These are phyloP conservation scores for Rhododendron molle DNA, from an alignment of 148 eudicot species.

Conservation along the genomic window DNA sequence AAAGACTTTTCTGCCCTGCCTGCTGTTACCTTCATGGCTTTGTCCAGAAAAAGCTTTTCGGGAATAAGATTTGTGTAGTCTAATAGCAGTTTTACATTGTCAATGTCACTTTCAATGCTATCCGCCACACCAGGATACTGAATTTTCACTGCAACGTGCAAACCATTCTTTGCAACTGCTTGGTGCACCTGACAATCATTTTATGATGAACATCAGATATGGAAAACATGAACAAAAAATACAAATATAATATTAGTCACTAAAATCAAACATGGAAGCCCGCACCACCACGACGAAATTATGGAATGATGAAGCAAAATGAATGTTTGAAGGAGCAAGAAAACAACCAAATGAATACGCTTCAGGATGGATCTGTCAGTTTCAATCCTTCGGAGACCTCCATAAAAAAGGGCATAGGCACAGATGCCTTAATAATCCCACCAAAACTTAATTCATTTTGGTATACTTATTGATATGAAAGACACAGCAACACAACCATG, in stretches of 20 bases:
- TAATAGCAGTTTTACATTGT: conserved; percentile 73
- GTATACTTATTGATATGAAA: background rate
- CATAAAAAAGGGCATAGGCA: background rate
- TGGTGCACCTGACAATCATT: conserved; percentile 59
- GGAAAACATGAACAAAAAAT: background rate
- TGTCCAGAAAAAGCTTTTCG: conserved; percentile 77
- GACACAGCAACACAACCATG: background rate
- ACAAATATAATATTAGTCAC: background rate
- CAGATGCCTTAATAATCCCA: background rate
- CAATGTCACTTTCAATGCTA: conserved; percentile 98
- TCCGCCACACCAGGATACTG: conserved; percentile 98
- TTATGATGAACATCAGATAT: conserved; percentile 5
- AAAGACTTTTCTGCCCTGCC: background rate
- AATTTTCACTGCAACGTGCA: conserved; percentile 86
- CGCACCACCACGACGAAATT: background rate
- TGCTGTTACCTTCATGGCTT: conserved; percentile 71
- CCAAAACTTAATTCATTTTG: background rate
- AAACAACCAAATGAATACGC: background rate
- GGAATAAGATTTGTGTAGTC: conserved; percentile 84
- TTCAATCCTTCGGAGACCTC: background rate
- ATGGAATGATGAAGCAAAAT: background rate
- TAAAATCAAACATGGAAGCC: background rate
- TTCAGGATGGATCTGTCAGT: background rate
- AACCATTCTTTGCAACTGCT: conserved; percentile 75
- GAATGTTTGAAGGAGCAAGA: background rate